Evolutionary conservation across 345 rosid species (phyloP).

Genomic region (Pistacia integerrima): DNA sequence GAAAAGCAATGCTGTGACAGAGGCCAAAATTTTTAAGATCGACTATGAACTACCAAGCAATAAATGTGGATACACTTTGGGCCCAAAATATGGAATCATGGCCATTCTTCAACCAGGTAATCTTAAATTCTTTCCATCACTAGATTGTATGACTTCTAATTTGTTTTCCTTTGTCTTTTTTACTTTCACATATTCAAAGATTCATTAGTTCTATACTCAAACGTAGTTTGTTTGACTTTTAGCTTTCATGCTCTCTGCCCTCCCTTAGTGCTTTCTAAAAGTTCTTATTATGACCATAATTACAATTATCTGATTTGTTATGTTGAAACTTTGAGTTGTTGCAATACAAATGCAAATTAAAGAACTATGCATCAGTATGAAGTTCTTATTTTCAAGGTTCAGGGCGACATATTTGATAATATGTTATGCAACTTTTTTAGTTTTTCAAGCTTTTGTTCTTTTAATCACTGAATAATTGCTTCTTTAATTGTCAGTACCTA

Average conservation of each 20-base stretch:
- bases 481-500: neutral
- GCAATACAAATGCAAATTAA: neutral
- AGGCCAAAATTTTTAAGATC: constrained; percentile 88
- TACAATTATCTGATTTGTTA: neutral
- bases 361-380: neutral
- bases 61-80: constrained; percentile 73
- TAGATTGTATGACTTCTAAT: neutral
- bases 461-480: neutral
- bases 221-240: neutral
- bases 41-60: constrained; percentile 74
- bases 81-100: constrained; percentile 90
- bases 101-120: constrained; percentile 91
- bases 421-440: neutral
- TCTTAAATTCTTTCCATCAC: neutral
- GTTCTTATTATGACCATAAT: neutral
- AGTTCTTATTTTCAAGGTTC: neutral
- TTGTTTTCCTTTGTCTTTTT: neutral
- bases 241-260: neutral
- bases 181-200: neutral
- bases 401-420: neutral
- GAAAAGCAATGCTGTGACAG: constrained; percentile 40
- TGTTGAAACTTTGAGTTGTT: neutral
- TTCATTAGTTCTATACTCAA: neutral
- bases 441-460: neutral
- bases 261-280: neutral